phyloP scores from a whole-genome alignment of 2,329 filamentous ascomycete genomes.

The Curvularia lunata region DNA sequence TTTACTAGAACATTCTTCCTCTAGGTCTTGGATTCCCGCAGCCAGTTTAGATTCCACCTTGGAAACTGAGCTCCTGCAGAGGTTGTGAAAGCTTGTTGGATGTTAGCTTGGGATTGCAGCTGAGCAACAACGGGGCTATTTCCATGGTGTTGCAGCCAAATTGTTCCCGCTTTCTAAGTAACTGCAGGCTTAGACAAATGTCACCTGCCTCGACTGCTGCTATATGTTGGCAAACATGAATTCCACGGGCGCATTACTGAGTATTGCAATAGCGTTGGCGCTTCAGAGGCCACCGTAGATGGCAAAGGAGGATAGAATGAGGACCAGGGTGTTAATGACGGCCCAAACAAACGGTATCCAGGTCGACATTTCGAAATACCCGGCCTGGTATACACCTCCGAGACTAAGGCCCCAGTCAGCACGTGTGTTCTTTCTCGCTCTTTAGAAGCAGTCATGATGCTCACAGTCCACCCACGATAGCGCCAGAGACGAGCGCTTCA shows the following conservation, averaged over 20 bases:
- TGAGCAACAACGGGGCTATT: neutral
- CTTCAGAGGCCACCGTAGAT: constrained; percentile 80
- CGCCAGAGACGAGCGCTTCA: constrained; percentile 80
- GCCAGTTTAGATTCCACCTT: neutral
- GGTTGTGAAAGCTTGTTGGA: neutral
- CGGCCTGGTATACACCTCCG: constrained; percentile 79
- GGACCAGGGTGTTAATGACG: constrained; percentile 78
- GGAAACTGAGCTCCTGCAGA: neutral
- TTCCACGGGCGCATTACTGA: neutral
- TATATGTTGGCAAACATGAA: neutral
- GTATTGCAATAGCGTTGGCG: neutral
- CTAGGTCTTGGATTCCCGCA: neutral
- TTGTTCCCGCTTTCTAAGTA: neutral
- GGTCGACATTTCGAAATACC: constrained; percentile 89
- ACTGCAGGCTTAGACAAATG: neutral
- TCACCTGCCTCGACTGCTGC: neutral
- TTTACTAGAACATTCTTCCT: neutral
- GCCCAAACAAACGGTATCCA: constrained; percentile 94
- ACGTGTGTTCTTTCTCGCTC: neutral
- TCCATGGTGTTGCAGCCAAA: neutral
- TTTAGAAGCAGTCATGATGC: constrained; percentile 42
- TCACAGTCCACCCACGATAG: constrained; percentile 79
- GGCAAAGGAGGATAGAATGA: constrained; percentile 89
- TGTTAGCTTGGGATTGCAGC: neutral
- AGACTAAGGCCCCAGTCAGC: constrained; percentile 58